Conservation (phyloP, 345 rosid genomes). For the Arabis hirsuta region DNA sequence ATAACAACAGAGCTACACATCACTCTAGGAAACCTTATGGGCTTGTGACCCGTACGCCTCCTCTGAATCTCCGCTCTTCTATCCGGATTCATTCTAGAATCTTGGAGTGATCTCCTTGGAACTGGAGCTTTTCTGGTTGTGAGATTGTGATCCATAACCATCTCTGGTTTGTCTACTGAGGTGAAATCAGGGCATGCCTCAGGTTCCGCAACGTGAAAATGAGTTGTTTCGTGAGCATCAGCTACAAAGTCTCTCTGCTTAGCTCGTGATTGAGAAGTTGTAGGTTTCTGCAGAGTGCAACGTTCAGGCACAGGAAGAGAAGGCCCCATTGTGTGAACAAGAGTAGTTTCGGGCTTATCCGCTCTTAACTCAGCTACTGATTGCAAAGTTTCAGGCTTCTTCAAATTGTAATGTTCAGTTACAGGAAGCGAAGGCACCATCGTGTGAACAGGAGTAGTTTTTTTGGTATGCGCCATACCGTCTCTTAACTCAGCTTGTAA, state of each 20-base stretch:
- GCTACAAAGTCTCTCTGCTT: constrained; percentile 33
- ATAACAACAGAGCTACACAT: constrained; percentile 46
- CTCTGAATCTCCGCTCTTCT: constrained; percentile 25
- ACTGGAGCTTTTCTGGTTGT: constrained; percentile 39
- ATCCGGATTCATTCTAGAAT: neutral
- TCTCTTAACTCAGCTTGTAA: constrained; percentile 38
- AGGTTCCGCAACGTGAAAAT: constrained; percentile 41
- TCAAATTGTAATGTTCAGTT: constrained; percentile 30
- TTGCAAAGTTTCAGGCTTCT: constrained; percentile 44
- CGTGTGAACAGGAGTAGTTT: constrained; percentile 3
- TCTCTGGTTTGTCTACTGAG: constrained; percentile 49
- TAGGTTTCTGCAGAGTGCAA: constrained; percentile 35
- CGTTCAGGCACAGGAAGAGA: constrained; percentile 40
- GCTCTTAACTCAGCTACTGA: constrained; percentile 40
- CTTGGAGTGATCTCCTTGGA: constrained; percentile 24
- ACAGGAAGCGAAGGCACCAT: constrained; percentile 45
- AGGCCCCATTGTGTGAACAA: constrained; percentile 41
- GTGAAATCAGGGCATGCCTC: constrained; percentile 37
- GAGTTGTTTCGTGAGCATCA: constrained; percentile 32
- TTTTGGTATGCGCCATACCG: constrained; percentile 21
- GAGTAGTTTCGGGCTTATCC: constrained; percentile 32
- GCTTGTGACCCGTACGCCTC: constrained; percentile 1
- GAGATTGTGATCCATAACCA: constrained; percentile 9
- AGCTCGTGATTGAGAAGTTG: constrained; percentile 44
- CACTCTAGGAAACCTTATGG: constrained; percentile 46